Base-by-base conservation (phyloP, 495 filamentous ascomycete species). In the Xylaria intraflava region DNA sequence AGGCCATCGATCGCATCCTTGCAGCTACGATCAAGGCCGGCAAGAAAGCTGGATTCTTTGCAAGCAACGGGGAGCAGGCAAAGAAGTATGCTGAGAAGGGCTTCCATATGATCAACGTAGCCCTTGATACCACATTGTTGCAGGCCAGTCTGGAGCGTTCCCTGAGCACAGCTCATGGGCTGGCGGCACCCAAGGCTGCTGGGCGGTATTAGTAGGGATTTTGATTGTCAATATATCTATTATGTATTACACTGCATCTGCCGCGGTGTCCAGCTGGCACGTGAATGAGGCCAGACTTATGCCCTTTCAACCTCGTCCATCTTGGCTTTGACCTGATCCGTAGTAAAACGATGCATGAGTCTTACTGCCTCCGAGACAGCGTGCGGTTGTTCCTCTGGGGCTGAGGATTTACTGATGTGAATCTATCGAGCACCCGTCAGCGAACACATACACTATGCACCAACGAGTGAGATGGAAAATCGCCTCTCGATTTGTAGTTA, bases 321-420 rank as follows among this genome's bases (percentile, higher is more conserved):
- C 55, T 88, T 75, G 16, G 72, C 71, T 58, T 84, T 74, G 1
- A 96, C 79, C 56, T 94, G 76, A 20, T 82, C 76, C 42, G 81
- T 72, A 2, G 80, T 86, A 65, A 88, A 90, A 36, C 87, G 78
- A 70, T 96, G 90, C 81, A 95, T 94, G 26, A 95, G 71, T 64
- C 94, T 93, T 53, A 79, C 69, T 2, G 84, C 80, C 56, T 84
- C 78, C 8, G 80, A 79, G 14, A 74, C 76, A 0, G 77, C 74
- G 26, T 73, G 71, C 3, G 76, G 71, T 35, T 73, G 65, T 46
- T 81, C 78, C 23, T 74, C 70, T 5, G 66, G 65, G 0, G 68
- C 50, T 12, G 71, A 62, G 62, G 78, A 55, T 69, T 73, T 76
- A 68, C 70, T 76, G 49, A 82, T 70, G 64, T 95, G 90, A 11